Percentiles rank a stretch among this genome's conserved stretches.
phyloP scores from a whole-genome alignment of 148 eudicot species.

The Selenicereus undatus region DNA sequence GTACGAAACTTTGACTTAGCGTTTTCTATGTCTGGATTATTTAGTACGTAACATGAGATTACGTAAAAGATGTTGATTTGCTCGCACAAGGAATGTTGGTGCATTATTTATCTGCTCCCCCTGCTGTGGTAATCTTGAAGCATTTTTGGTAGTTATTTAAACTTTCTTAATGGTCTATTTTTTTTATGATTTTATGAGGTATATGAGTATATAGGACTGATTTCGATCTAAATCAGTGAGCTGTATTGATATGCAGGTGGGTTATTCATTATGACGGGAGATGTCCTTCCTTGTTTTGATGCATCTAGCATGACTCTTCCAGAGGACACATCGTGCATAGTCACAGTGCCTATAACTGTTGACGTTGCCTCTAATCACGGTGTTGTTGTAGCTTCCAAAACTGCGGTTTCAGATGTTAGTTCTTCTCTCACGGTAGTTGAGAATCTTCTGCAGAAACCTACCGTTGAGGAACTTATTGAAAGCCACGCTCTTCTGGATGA shows the following conservation, averaged over 20 bases:
- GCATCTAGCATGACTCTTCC: conserved; percentile 89
- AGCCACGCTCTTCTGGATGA: conserved; percentile 81
- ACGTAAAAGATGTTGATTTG: not conserved
- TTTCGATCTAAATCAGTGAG: not conserved
- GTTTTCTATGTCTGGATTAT: no score
- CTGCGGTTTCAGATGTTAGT: conserved; percentile 28
- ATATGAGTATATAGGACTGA: not conserved
- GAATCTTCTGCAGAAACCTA: conserved; percentile 93
- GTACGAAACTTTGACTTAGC: no score
- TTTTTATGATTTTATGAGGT: conserved; percentile 1
- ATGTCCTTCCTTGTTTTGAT: conserved; percentile 98
- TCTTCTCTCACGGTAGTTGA: conserved; percentile 58
- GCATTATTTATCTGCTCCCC: no score
- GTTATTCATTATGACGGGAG: conserved; percentile 94
- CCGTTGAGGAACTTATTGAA: conserved; percentile 62
- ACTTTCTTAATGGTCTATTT: no score
- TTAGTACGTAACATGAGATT: no score
- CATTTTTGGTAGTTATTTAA: not conserved
- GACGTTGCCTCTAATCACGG: conserved; percentile 96
- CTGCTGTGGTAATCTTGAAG: not conserved
- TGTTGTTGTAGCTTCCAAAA: conserved; percentile 80
- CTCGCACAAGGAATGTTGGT: not conserved
- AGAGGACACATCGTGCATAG: conserved; percentile 72
- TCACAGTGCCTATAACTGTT: conserved; percentile 95
- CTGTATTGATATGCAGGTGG: conserved; percentile 59